Base-by-base conservation (phyloP, 23 red algal genomes). In the Gracilaria gracilis region DNA sequence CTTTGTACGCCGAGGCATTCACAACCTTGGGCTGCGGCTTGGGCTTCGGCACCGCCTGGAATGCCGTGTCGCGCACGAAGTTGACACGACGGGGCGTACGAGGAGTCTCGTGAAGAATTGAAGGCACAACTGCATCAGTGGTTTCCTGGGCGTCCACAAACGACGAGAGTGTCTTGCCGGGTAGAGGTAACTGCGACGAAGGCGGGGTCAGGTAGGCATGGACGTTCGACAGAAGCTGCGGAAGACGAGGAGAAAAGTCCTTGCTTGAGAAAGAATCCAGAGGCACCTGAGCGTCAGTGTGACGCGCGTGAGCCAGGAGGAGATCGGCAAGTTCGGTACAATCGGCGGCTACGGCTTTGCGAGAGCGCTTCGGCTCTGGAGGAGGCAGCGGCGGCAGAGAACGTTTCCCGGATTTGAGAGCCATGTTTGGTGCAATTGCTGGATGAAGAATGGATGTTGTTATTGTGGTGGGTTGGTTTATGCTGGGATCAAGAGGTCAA, bases 1-100 rank as follows among this genome's bases (percentile, higher is more conserved):
- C 89, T 51, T 96, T 99, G 90, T 99, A 99, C 2, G 80, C 86
- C 19, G 87, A 11, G 20, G 79, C 79, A 32, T 34, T 69, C 23
- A 51, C 59, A 50, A 35, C 25, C n/a, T 70, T 24, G 23, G 47
- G 6, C 67, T 42, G 35, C 42, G 12, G 72, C 72, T 49, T 35
- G 4, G 20, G 0, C 7, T 25, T 40, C 72, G 46, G 23, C 8
- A 77, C 24, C 2, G 72, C 23, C 39, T 50, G 72, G 0, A 55
- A 55, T 20, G 11, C 14, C 8, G 16, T 19, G 16, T 55, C 51
- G 51, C 19, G 51, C 51, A 55, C 51, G 16, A 55, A 17, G 9
- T 55, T 55, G 51, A 55, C 51, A 31, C 62, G 62, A 67, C 39
- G 72, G 9, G 39, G 39, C 32, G 27, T 33, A 16, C 38, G 72